Percentiles rank a stretch among this genome's conserved stretches.
phyloP scores from a whole-genome alignment of 768 basidiomycete species.

The Suillus tomentosus region DNA sequence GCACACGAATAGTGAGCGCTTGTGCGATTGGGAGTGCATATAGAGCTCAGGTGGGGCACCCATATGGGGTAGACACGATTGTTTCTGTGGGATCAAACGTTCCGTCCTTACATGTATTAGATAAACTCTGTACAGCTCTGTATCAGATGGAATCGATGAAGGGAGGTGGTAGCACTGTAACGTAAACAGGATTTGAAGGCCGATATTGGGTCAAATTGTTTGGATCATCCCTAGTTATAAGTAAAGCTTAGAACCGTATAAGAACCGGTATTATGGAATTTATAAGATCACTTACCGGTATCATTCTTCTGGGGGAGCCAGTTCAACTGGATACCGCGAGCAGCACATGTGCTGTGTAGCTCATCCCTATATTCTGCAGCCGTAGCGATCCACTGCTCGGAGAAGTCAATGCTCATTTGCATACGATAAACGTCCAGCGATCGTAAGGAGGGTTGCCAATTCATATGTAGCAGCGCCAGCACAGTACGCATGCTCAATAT shows the following conservation, averaged over 20 bases:
- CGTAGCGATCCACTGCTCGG: background rate
- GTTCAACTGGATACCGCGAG: slow-evolving; percentile 1
- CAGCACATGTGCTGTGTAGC: background rate
- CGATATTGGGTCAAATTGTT: background rate
- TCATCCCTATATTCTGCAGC: background rate
- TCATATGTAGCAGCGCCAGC: background rate
- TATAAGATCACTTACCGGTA: no score
- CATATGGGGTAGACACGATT: no score
- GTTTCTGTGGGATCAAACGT: no score
- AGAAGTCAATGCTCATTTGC: background rate
- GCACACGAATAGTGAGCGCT: no score
- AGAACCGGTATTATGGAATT: no score
- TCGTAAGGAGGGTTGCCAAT: background rate
- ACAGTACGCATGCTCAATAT: background rate
- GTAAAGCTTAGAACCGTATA: no score
- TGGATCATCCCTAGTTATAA: background rate
- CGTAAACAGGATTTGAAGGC: background rate
- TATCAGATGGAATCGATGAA: background rate
- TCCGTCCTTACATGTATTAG: no score
- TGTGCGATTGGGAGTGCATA: no score
- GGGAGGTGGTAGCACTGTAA: background rate
- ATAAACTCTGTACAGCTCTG: background rate
- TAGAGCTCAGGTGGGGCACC: no score
- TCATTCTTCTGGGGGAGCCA: background rate
- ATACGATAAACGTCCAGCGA: background rate